Base-by-base conservation (phyloP, 345 rosid genomes). In the Atalantia buxifolia region DNA sequence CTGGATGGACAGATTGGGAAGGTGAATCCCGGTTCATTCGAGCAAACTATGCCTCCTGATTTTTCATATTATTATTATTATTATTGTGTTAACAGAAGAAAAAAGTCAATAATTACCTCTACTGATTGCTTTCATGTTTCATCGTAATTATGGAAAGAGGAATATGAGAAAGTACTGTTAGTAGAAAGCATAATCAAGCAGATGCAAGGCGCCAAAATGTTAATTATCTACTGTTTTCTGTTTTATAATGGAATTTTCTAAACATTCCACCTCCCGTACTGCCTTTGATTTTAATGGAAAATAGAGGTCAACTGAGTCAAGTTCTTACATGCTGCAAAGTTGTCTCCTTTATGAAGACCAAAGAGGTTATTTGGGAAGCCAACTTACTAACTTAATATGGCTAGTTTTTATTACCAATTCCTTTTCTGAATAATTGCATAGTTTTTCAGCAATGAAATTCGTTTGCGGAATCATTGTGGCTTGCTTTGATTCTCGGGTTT, bases 101-200 rank as follows among this genome's bases (percentile, higher is more conserved):
- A 42, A 42, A 42, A 42, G 16, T 10, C 16, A 42, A 42, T 42
- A 12, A 42, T 42, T 10, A 50, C 16, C 2, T 13, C 6, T 4
- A 42, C 55, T 80, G 53, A 68, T 24, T 71, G 91, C 89, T 57
- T 7, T 22, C 21, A 22, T 10, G 76, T 69, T 45, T 42, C 48
- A 42, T 42, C 4, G 16, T 42, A 42, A 0, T 42, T 42, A 12
- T 42, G 48, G 48, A 42, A 12, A 42, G 12, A 12, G 4, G 48
- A 42, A 42, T 42, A 10, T 42, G 48, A 42, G 48, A 42, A 42
- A 42, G 3, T 10, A 12, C 48, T 83, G 83, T 87, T 65, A 75
- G 45, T 9, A 2, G 45, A 45, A 59, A 57, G 62, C 27, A 22
- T 59, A 9, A 59, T n/a, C 12, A n/a, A 22, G 62, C 62, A 57